A percentile compares a stretch with the other conserved stretches of the same genome.
These are phyloP conservation scores for Auriscalpium orientale DNA, from an alignment of 768 basidiomycete species.

Conservation along the genomic window DNA sequence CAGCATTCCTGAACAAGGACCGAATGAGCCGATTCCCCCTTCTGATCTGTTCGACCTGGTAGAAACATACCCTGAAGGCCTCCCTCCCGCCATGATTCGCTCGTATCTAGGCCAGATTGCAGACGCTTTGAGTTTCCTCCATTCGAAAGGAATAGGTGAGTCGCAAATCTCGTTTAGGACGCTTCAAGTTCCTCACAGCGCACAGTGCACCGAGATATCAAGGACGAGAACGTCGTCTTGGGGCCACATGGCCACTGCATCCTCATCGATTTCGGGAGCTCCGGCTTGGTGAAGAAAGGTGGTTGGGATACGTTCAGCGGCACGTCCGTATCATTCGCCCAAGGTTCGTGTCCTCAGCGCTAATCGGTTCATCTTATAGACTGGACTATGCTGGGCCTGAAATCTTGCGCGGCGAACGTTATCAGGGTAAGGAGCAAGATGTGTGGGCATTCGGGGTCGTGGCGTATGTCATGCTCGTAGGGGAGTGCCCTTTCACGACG, in stretches of 20 bases:
- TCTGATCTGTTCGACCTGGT: conserved; percentile 95
- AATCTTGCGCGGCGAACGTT: conserved; percentile 89
- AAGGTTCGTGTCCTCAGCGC: conserved; percentile 7
- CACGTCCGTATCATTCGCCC: conserved; percentile 52
- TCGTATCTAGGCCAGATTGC: conserved; percentile 91
- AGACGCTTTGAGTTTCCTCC: conserved; percentile 84
- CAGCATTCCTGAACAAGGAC: conserved; percentile 50
- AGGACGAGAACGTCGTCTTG: conserved; percentile 93
- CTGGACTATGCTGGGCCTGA: conserved; percentile 95
- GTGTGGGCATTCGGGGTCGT: conserved; percentile 98
- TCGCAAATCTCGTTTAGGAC: background rate
- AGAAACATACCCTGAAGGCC: conserved; percentile 79
- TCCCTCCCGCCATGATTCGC: conserved; percentile 65
- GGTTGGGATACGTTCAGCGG: conserved; percentile 91
- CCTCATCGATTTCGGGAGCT: conserved; percentile 95
- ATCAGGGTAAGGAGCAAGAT: conserved; percentile 94
- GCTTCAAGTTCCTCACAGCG: background rate
- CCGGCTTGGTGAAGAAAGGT: conserved; percentile 71
- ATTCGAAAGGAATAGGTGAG: conserved; percentile 85
- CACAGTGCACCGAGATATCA: conserved; percentile 91
- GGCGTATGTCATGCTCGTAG: conserved; percentile 86
- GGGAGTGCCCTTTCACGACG: conserved; percentile 88
- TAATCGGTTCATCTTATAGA: conserved; percentile 29
- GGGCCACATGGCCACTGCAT: conserved; percentile 78
- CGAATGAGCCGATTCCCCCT: conserved; percentile 46